Base-by-base conservation (phyloP, 257 asterid genomes). In the Salvia splendens region DNA sequence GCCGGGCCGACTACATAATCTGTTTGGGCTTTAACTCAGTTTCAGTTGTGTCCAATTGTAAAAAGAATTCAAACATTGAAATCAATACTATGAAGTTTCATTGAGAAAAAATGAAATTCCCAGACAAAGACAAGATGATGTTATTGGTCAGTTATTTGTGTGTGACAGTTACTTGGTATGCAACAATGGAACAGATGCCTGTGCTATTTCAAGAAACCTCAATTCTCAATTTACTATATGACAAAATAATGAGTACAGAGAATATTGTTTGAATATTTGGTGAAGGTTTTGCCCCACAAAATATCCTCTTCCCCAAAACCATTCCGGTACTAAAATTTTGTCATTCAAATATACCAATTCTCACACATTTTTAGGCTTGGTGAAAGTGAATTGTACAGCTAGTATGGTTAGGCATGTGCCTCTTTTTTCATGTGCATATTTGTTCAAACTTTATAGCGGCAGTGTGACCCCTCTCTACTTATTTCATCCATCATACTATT, bases 371-470 rank as follows among this genome's bases (percentile, higher is more conserved):
- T 50, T 50, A 50, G 32, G 30, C 5, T 7, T 50, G 8, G 33
- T 16, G 56, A 17, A 24, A 1, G 30, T 24, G 30, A 24, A 24
- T 24, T 24, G 30, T 11, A 77, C 79, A 77, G 79, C 69, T 73
- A 66, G 70, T 62, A 50, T 58, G 56, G 72, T 48, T 74, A 68
- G 65, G 69, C 84, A 81, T 73, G 86, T 81, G 81, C 17, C 38
- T 32, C 53, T 72, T n/a, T 10, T 68, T 62, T 40, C 47, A 58
- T 64, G 74, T 62, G 72, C 41, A 53, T 58, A 47, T 72, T 69
- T 65, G 73, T 73, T 67, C 64, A 58, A 24, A 24, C 30, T 74
- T 63, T 75, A 28, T 60, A 54, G 52, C 66, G 74, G 77, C 79
- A 68, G 64, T 60, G 30, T 70, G 81, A 58, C 64, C 71, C 82